These are phyloP conservation scores for Penicillium steckii DNA, from an alignment of 495 filamentous ascomycete genomes.

Conservation along the genomic window DNA sequence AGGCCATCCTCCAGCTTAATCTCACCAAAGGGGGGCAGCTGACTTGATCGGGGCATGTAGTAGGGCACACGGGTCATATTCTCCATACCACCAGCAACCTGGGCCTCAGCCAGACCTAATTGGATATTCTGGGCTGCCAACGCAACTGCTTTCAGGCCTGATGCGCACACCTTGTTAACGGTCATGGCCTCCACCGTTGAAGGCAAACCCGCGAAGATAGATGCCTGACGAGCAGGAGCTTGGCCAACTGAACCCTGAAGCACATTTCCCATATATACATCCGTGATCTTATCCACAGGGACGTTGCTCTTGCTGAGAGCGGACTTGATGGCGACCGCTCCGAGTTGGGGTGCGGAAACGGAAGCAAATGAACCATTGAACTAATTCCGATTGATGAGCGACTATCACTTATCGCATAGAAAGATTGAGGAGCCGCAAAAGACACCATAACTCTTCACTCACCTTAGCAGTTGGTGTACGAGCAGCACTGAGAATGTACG, in stretches of 20 bases:
- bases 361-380: conserved; percentile 89
- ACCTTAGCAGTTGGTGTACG: conserved; percentile 89
- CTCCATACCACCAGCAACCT: conserved; percentile 94
- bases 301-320: conserved; percentile 80
- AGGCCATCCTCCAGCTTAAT: conserved; percentile 86
- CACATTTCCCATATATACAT: conserved; percentile 99
- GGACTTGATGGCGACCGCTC: conserved; percentile 83
- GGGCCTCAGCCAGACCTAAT: conserved; percentile 79
- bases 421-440: background rate
- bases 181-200: conserved; percentile 78
- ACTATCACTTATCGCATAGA: background rate
- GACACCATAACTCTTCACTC: too few relatives aligned
- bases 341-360: conserved; percentile 81
- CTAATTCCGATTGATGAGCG: conserved; percentile 39
- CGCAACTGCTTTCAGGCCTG: conserved; percentile 86
- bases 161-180: conserved; percentile 97
- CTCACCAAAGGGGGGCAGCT: conserved; percentile 79
- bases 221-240: conserved; percentile 87
- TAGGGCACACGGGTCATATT: conserved; percentile 95
- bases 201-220: conserved; percentile 82
- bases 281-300: conserved; percentile 71
- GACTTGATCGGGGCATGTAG: conserved; percentile 75
- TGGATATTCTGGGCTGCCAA: conserved; percentile 94
- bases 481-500: conserved; percentile 85
- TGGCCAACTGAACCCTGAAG: conserved; percentile 81